phyloP scores from a whole-genome alignment of 2,329 filamentous ascomycete species.

The Akanthomyces dipterigenus region DNA sequence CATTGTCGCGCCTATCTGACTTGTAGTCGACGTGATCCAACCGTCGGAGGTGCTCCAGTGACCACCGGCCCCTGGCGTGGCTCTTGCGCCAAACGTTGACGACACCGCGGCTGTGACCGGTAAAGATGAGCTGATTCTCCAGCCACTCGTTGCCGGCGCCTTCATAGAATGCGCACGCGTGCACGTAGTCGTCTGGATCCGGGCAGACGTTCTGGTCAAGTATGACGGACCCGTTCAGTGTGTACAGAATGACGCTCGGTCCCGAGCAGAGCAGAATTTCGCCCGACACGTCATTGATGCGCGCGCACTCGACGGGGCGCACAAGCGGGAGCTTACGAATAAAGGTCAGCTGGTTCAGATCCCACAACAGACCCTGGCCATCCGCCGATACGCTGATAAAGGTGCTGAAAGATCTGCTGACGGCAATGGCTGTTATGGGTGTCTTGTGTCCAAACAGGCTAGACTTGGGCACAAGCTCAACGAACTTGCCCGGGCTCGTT shows the following conservation, averaged over 20 bases:
- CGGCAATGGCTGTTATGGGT: conserved; percentile 73
- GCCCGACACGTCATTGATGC: conserved; percentile 84
- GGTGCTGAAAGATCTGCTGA: conserved; percentile 82
- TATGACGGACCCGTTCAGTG: conserved; percentile 78
- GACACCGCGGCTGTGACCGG: conserved; percentile 74
- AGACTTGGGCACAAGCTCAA: conserved; percentile 72
- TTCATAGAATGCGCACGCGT: conserved; percentile 87
- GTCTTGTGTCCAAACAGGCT: conserved; percentile 87
- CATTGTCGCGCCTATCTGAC: conserved; percentile 51
- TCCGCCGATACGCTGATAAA: conserved; percentile 78
- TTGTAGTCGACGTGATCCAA: conserved; percentile 71
- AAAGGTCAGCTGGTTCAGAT: conserved; percentile 84
- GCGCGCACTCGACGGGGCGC: conserved; percentile 62
- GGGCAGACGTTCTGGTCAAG: conserved; percentile 75
- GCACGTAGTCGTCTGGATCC: conserved; percentile 65
- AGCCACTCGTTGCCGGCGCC: conserved; percentile 87
- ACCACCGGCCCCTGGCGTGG: conserved; percentile 56
- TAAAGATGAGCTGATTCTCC: conserved; percentile 79
- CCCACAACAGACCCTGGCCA: conserved; percentile 84
- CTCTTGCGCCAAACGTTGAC: conserved; percentile 71
- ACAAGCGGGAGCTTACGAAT: conserved; percentile 63
- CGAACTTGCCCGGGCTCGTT: conserved; percentile 55
- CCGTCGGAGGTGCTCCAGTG: conserved; percentile 69
- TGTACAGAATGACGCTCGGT: conserved; percentile 69
- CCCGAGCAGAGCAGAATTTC: conserved; percentile 82